Evolutionary conservation across 2,329 filamentous ascomycete genomes (phyloP).

Genomic region (Venturia effusa): DNA sequence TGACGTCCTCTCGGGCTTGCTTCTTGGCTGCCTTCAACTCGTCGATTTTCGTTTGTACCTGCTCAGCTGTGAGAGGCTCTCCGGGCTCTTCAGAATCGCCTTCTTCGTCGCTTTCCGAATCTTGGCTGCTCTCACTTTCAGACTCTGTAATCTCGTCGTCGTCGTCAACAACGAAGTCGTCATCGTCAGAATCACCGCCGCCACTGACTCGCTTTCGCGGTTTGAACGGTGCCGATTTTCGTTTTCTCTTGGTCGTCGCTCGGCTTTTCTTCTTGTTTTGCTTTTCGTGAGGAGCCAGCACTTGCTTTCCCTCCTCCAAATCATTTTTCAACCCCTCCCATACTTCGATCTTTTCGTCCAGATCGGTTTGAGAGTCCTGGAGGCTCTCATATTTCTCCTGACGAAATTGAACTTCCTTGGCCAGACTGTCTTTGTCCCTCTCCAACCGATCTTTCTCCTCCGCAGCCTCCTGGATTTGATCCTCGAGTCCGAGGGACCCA

Average conservation of each 20-base stretch:
- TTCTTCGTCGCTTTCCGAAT: slow-evolving; percentile 16
- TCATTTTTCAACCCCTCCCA: slow-evolving; percentile 33
- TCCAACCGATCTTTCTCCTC: slow-evolving; percentile 18
- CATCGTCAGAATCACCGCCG: slow-evolving; percentile 15
- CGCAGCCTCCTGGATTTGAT: slow-evolving; percentile 18
- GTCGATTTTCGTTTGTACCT: slow-evolving; percentile 32
- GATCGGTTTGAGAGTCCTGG: slow-evolving; percentile 22
- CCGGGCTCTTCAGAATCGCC: too few species aligned
- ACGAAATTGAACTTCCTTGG: slow-evolving; percentile 15
- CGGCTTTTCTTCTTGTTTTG: slow-evolving; percentile 14
- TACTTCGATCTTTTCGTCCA: slow-evolving; percentile 32
- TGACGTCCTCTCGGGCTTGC: slow-evolving; percentile 23
- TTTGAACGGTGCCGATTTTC: not conserved
- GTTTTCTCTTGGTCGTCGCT: slow-evolving; percentile 33
- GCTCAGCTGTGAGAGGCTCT: slow-evolving; percentile 25
- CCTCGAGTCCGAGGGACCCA: slow-evolving; percentile 27
- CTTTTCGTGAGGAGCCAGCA: slow-evolving; percentile 26
- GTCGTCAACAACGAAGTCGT: slow-evolving; percentile 17
- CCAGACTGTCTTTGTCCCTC: slow-evolving; percentile 12
- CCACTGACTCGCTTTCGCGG: not conserved
- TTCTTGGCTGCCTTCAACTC: slow-evolving; percentile 35
- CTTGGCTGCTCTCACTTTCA: slow-evolving; percentile 15
- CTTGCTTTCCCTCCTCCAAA: slow-evolving; percentile 30
- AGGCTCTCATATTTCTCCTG: slow-evolving; percentile 23
- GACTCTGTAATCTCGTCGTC: slow-evolving; percentile 19